Evolutionary conservation across 768 basidiomycete genomes (phyloP).

Genomic region (Boletus reticulatus): DNA sequence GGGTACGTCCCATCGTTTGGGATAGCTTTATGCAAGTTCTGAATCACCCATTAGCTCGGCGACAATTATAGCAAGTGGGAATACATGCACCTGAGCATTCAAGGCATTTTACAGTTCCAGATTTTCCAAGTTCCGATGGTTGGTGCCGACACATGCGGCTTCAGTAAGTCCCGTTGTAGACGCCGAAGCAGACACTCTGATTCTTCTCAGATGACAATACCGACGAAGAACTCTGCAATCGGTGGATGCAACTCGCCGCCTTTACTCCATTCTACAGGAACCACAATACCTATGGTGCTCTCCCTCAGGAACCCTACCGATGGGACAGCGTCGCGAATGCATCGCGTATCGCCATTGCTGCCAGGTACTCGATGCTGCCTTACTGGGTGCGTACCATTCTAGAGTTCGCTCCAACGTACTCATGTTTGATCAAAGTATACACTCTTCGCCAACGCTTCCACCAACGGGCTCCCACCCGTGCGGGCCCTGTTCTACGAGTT

Average conservation of each 20-base stretch:
- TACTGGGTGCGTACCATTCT: constrained; percentile 61
- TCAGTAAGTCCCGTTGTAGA: constrained; percentile 17
- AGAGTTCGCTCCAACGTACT: neutral
- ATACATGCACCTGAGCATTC: constrained; percentile 67
- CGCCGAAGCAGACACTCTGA: neutral
- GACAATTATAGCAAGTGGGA: constrained; percentile 78
- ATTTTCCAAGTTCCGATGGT: constrained; percentile 83
- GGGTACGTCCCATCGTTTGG: constrained; percentile 38
- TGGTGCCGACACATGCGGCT: constrained; percentile 63
- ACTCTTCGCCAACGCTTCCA: constrained; percentile 67
- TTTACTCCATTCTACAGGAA: constrained; percentile 4
- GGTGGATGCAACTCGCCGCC: constrained; percentile 2
- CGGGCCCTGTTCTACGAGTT: constrained; percentile 80
- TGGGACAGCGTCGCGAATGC: constrained; percentile 82
- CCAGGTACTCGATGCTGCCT: constrained; percentile 69
- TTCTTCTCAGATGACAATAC: constrained; percentile 46
- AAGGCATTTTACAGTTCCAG: constrained; percentile 81
- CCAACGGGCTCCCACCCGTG: constrained; percentile 64
- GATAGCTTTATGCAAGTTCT: neutral
- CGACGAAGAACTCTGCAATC: constrained; percentile 5
- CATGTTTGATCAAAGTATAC: constrained; percentile 51
- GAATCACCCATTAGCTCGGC: constrained; percentile 46
- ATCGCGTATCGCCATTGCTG: constrained; percentile 65
- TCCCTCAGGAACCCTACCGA: constrained; percentile 76
- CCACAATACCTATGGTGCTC: constrained; percentile 53